These are phyloP conservation scores for Mortierella antarctica DNA, from an alignment of 192 early-diverging fungal species.

Conservation along the genomic window DNA sequence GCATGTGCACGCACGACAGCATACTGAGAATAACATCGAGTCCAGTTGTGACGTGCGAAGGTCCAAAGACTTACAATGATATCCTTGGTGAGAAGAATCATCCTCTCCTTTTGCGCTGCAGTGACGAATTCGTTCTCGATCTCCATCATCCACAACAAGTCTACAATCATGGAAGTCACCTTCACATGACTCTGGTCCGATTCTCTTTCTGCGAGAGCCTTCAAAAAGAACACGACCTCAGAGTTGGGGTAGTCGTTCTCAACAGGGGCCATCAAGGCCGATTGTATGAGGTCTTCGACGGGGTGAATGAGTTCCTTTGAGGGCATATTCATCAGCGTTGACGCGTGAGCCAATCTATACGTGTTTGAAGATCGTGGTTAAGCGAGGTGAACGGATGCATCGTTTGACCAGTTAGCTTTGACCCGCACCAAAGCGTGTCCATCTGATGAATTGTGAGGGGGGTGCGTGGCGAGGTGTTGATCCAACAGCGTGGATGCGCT, in stretches of 20 bases:
- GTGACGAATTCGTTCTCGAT: conserved; percentile 16
- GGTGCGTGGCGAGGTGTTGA: no score
- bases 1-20: neutral
- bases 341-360: conserved; percentile 15
- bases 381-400: no score
- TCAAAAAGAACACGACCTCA: conserved; percentile 17
- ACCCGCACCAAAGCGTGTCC: no score
- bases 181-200: neutral
- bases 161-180: conserved; percentile 26
- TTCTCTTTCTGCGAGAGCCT: neutral
- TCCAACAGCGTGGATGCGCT: no score
- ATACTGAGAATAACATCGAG: neutral
- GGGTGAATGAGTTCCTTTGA: conserved; percentile 14
- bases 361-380: no score
- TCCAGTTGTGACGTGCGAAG: neutral
- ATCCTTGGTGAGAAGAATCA: conserved; percentile 15
- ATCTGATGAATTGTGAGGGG: no score
- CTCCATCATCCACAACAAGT: conserved; percentile 43
- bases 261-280: conserved; percentile 4
- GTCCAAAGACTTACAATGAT: conserved; percentile 31
- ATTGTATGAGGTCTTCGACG: conserved; percentile 6
- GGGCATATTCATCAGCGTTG: conserved; percentile 7
- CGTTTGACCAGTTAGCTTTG: no score
- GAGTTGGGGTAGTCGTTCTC: neutral
- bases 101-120: neutral